A percentile compares a stretch with the other conserved stretches of the same genome.
Evolutionary conservation across 768 basidiomycete genomes (phyloP).

Genomic region (Ramaria rubella): DNA sequence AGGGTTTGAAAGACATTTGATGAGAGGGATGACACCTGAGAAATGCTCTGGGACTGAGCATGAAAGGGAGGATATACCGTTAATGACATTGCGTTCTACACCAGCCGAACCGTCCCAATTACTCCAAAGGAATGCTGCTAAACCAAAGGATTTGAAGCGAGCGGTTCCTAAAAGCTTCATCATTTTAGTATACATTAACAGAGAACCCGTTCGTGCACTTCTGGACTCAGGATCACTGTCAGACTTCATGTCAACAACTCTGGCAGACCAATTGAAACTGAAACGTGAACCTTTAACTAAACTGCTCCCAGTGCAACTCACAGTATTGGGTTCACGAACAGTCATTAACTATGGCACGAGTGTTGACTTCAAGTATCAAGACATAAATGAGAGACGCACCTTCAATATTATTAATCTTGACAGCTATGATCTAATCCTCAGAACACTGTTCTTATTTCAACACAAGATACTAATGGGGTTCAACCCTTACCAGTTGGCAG

Average conservation of each 20-base stretch:
- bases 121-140: background rate
- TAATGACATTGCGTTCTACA: too few species aligned
- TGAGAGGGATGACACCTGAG: too few species aligned
- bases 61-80: too few species aligned
- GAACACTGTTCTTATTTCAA: conserved; percentile 20
- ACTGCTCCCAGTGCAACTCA: conserved; percentile 33
- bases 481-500: conserved; percentile 14
- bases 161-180: conserved; percentile 4
- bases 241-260: conserved; percentile 16
- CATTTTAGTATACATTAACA: conserved; percentile 7
- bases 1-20: too few species aligned
- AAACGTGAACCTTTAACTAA: conserved; percentile 19
- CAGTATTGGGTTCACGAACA: conserved; percentile 35
- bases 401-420: conserved; percentile 36
- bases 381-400: conserved; percentile 22
- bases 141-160: background rate
- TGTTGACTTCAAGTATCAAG: conserved; percentile 29
- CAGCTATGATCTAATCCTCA: conserved; percentile 34
- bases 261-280: conserved; percentile 26
- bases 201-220: conserved; percentile 8
- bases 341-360: conserved; percentile 27
- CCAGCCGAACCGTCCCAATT: too few species aligned
- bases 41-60: too few species aligned
- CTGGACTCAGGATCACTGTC: conserved; percentile 15
- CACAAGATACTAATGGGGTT: conserved; percentile 4